Percentiles rank a stretch among this genome's conserved stretches.
These are phyloP conservation scores for Barbarea vulgaris DNA, from an alignment of 345 rosid species.

Conservation along the genomic window DNA sequence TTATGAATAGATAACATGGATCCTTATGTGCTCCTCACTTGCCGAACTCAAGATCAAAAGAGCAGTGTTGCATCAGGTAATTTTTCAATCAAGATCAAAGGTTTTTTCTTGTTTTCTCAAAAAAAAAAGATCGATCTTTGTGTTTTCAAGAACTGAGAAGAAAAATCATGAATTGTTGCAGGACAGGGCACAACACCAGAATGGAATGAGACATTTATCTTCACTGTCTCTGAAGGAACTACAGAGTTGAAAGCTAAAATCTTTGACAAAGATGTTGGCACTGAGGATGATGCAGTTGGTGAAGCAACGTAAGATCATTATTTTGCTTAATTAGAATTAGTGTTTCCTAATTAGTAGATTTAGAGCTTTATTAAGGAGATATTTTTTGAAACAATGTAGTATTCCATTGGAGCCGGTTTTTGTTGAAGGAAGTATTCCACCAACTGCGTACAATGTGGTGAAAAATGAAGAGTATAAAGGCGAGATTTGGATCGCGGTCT, in stretches of 20 bases:
- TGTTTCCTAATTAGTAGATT: neutral
- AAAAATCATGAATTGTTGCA: conserved; percentile 26
- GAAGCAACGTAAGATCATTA: conserved; percentile 61
- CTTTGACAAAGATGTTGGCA: conserved; percentile 65
- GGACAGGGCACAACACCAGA: conserved; percentile 67
- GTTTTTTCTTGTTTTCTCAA: neutral
- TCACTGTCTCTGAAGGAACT: conserved; percentile 56
- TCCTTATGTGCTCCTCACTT: conserved; percentile 64
- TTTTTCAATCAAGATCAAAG: conserved; percentile 19
- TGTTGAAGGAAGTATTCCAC: conserved; percentile 54
- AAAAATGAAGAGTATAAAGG: conserved; percentile 65
- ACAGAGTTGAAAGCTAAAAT: conserved; percentile 57
- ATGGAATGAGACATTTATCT: conserved; percentile 84
- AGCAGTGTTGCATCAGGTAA: conserved; percentile 76
- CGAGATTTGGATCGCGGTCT: conserved; percentile 66
- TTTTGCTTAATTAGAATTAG: neutral
- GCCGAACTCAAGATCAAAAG: conserved; percentile 73
- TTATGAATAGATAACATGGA: conserved; percentile 60
- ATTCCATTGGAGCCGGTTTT: conserved; percentile 66
- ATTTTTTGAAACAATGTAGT: conserved; percentile 42
- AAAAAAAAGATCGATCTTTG: conserved; percentile 9
- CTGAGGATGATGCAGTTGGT: conserved; percentile 67
- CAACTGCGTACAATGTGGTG: conserved; percentile 69
- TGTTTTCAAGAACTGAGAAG: conserved; percentile 11
- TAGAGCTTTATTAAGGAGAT: neutral